A percentile compares a stretch with the other conserved stretches of the same genome.
Conservation (phyloP, 768 basidiomycete genomes). For the Suillus sp. region DNA sequence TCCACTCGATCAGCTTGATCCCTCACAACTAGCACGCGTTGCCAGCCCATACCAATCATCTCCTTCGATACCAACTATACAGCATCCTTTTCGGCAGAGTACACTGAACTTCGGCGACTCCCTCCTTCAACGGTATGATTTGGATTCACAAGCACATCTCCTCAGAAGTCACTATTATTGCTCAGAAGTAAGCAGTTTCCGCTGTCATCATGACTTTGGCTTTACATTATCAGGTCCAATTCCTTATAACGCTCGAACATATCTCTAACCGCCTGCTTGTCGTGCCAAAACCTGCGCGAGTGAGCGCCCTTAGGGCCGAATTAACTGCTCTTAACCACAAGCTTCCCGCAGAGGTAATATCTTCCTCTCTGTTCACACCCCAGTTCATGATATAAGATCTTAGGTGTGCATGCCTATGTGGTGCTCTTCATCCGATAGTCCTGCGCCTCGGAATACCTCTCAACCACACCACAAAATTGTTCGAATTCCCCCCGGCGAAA, state of each 20-base stretch:
- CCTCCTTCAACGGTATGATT: slow-evolving; percentile 69
- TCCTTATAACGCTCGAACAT: slow-evolving; percentile 85
- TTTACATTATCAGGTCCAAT: slow-evolving; percentile 62
- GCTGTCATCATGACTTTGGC: slow-evolving; percentile 1
- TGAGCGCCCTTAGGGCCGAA: slow-evolving; percentile 96
- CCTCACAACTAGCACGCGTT: slow-evolving; percentile 34
- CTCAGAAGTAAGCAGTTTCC: slow-evolving; percentile 62
- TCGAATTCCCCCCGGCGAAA: slow-evolving; percentile 95
- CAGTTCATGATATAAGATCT: slow-evolving; percentile 15
- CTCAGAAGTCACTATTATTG: slow-evolving; percentile 87
- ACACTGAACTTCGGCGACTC: slow-evolving; percentile 50
- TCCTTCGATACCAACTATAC: slow-evolving; percentile 59
- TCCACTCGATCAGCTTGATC: slow-evolving; percentile 70
- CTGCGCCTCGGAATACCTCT: slow-evolving; percentile 38
- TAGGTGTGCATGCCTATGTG: slow-evolving; percentile 90
- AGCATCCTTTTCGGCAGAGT: slow-evolving; percentile 47
- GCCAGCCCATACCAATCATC: slow-evolving; percentile 68
- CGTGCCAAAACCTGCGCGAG: slow-evolving; percentile 90
- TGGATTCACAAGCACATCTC: slow-evolving; percentile 66
- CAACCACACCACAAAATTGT: slow-evolving; percentile 92
- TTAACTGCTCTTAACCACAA: slow-evolving; percentile 94
- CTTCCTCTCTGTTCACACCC: slow-evolving; percentile 1
- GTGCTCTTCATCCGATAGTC: slow-evolving; percentile 73
- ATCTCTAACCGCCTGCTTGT: slow-evolving; percentile 91
- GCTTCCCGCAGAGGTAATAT: slow-evolving; percentile 87